Conservation (phyloP, 2,329 filamentous ascomycete genomes). For the Pseudocercospora crystallina region DNA sequence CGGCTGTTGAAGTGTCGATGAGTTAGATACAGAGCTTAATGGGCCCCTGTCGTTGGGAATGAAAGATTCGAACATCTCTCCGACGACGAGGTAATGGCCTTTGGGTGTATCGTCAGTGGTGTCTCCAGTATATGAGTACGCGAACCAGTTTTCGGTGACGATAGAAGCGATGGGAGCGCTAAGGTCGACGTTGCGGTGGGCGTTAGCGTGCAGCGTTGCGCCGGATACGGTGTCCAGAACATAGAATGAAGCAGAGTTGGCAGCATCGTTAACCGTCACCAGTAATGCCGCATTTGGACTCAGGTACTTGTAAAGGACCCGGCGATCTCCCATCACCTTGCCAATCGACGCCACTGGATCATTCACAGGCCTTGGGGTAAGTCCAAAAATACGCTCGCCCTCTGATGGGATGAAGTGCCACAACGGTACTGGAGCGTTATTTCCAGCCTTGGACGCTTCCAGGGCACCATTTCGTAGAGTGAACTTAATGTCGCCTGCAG, state of each 20-base stretch:
- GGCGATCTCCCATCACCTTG: conserved; percentile 84
- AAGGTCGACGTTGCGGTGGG: conserved; percentile 71
- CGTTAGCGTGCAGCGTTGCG: conserved; percentile 69
- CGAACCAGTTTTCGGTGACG: conserved; percentile 93
- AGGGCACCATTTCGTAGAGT: conserved; percentile 29
- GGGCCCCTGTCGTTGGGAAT: conserved; percentile 81
- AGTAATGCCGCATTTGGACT: conserved; percentile 83
- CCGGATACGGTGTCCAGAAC: conserved; percentile 86
- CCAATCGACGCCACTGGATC: conserved; percentile 95
- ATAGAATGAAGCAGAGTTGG: conserved; percentile 67
- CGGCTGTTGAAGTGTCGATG: conserved; percentile 70
- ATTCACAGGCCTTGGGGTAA: conserved; percentile 68
- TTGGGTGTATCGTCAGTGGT: conserved; percentile 59
- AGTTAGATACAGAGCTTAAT: conserved; percentile 67
- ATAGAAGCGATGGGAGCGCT: conserved; percentile 71
- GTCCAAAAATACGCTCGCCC: conserved; percentile 66
- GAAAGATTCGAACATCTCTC: conserved; percentile 87
- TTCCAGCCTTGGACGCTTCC: conserved; percentile 24
- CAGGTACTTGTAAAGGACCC: conserved; percentile 96
- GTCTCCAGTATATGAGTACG: conserved; percentile 70
- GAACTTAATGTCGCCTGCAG: conserved; percentile 24
- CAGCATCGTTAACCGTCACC: conserved; percentile 62
- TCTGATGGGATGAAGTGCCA: conserved; percentile 73
- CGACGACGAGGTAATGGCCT: conserved; percentile 81
- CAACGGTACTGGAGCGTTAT: conserved; percentile 21